Evolutionary conservation across 192 early-diverging fungal genomes (phyloP).

Genomic region (Entophlyctis luteolus): DNA sequence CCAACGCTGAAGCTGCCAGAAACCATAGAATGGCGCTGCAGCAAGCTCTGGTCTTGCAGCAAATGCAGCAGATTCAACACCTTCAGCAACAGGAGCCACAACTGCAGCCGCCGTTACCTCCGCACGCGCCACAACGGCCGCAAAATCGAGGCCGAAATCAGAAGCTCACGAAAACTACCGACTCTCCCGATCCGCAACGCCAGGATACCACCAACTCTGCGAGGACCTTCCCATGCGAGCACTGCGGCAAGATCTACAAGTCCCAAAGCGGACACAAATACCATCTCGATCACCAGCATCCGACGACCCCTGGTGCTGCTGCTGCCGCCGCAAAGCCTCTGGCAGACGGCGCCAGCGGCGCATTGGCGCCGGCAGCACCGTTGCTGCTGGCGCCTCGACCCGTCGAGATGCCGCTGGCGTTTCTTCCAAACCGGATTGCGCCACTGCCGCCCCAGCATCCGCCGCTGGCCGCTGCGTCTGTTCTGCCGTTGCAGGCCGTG

Average conservation of each 20-base stretch:
- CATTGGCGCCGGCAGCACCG: background rate
- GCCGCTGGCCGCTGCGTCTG: no score
- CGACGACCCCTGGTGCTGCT: background rate
- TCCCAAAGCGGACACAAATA: slow-evolving; percentile 88
- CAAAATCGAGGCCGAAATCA: background rate
- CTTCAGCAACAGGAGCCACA: no score
- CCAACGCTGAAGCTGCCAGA: background rate
- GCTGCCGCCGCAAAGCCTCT: background rate
- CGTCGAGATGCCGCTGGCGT: background rate
- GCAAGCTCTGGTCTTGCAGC: background rate
- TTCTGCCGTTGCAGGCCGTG: no score
- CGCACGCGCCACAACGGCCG: no score
- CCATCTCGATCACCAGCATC: slow-evolving; percentile 69
- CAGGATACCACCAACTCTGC: no score
- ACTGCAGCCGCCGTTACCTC: no score
- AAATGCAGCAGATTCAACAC: background rate
- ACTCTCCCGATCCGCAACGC: no score
- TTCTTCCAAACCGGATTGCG: background rate
- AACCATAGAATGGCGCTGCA: background rate
- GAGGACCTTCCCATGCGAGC: no score
- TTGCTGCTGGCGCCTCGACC: background rate
- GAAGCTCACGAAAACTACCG: background rate
- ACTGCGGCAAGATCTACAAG: slow-evolving; percentile 87
- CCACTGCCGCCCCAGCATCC: background rate
- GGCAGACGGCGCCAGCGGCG: background rate